These are phyloP conservation scores for Aspergillus aculeatus DNA, from an alignment of 2,329 filamentous ascomycete genomes.

Conservation along the genomic window DNA sequence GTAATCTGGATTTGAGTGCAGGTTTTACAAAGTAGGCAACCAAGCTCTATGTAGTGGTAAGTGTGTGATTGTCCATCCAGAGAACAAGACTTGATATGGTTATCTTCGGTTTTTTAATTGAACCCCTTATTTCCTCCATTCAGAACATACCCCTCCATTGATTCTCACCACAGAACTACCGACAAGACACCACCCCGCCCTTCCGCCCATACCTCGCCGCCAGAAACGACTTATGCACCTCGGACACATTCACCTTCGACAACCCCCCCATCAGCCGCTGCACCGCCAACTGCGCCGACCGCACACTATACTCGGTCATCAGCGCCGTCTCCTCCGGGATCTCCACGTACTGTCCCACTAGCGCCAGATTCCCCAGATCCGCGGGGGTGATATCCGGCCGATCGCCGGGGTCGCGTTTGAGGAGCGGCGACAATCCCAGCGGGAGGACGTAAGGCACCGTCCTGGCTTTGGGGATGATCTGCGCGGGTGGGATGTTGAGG, in stretches of 20 bases:
- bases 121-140: no score
- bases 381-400: conserved; percentile 42
- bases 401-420: conserved; percentile 37
- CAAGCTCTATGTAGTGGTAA: no score
- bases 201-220: neutral
- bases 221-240: conserved; percentile 9
- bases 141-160: no score
- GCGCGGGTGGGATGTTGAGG: conserved; percentile 35
- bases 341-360: conserved; percentile 46
- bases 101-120: no score
- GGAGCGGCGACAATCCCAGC: conserved; percentile 39
- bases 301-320: conserved; percentile 41
- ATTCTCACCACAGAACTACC: no score
- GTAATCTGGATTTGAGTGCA: no score
- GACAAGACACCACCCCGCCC: neutral
- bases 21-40: no score
- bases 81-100: no score
- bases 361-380: conserved; percentile 39
- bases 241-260: conserved; percentile 4
- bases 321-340: conserved; percentile 41
- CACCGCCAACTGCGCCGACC: conserved; percentile 39
- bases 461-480: conserved; percentile 28
- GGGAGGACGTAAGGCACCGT: conserved; percentile 44
- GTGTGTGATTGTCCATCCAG: no score
- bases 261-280: conserved; percentile 26